Conservation (phyloP, 371 early-diverging fungal genomes). For the Blakeslea trispora region DNA sequence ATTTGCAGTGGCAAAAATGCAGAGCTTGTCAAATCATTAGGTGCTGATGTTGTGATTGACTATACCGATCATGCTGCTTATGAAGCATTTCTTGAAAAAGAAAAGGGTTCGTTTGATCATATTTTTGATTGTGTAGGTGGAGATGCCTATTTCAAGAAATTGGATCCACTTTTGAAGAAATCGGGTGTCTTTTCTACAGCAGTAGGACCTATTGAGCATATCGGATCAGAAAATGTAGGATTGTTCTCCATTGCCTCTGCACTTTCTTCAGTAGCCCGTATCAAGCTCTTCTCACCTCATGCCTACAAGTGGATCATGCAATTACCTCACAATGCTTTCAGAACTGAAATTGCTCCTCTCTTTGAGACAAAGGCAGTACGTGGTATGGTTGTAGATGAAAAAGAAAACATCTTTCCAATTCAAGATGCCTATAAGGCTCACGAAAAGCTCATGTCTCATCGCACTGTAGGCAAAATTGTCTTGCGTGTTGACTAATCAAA, state of each 20-base stretch:
- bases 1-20: constrained; percentile 60
- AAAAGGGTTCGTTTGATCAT: constrained; percentile 36
- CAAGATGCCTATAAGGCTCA: constrained; percentile 47
- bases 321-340: constrained; percentile 13
- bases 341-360: constrained; percentile 5
- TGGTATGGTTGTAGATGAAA: not conserved
- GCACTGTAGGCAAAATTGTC: constrained; percentile 58
- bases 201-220: constrained; percentile 39
- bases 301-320: not conserved
- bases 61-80: constrained; percentile 44
- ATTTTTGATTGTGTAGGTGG: constrained; percentile 59
- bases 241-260: not conserved
- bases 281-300: constrained; percentile 9
- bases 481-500: constrained; percentile 21
- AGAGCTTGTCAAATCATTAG: constrained; percentile 51
- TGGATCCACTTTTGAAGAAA: constrained; percentile 31
- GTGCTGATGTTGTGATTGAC: constrained; percentile 65
- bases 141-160: constrained; percentile 42
- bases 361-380: constrained; percentile 9
- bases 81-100: constrained; percentile 19
- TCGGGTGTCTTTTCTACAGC: constrained; percentile 46
- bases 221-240: constrained; percentile 16
- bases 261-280: not conserved
- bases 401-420: constrained; percentile 28
- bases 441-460: constrained; percentile 38